These are phyloP conservation scores for Ascochyta lentis DNA, from an alignment of 2,329 filamentous ascomycete genomes.

Conservation along the genomic window DNA sequence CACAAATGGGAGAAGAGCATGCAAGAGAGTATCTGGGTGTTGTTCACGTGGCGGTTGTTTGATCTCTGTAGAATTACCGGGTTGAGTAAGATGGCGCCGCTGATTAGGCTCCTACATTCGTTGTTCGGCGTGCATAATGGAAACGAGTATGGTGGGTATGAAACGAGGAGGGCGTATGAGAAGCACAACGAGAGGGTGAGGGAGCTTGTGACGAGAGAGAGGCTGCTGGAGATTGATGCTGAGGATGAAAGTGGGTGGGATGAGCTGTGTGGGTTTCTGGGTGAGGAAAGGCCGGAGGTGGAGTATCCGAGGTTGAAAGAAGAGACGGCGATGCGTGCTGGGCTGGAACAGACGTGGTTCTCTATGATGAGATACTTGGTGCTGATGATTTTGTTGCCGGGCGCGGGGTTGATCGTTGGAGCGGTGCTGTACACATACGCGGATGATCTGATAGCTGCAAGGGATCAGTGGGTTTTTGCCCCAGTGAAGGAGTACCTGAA, in stretches of 20 bases:
- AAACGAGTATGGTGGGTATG: conserved; percentile 30
- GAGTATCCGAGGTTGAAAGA: conserved; percentile 32
- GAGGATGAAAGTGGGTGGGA: conserved; percentile 31
- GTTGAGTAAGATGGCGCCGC: conserved; percentile 32
- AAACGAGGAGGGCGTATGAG: conserved; percentile 30
- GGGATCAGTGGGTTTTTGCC: conserved; percentile 17
- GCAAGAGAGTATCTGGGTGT: conserved; percentile 34
- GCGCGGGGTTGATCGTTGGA: conserved; percentile 9
- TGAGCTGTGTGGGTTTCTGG: conserved; percentile 40
- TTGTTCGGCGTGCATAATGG: conserved; percentile 33
- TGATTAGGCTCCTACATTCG: conserved; percentile 31
- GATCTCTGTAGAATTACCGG: conserved; percentile 24
- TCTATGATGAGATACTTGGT: conserved; percentile 30
- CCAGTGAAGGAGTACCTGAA: conserved; percentile 24
- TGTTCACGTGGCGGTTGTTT: conserved; percentile 35
- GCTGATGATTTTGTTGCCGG: conserved; percentile 25
- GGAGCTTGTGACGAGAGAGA: conserved; percentile 25
- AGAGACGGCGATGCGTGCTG: conserved; percentile 26
- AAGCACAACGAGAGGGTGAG: conserved; percentile 36
- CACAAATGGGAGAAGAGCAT: conserved; percentile 37
- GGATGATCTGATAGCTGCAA: conserved; percentile 17
- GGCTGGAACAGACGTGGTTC: conserved; percentile 31
- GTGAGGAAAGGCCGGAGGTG: conserved; percentile 21
- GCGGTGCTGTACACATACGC: conserved; percentile 18
- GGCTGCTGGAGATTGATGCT: conserved; percentile 37